These are phyloP conservation scores for Diplodia mutila DNA, from an alignment of 2,329 filamentous ascomycete species.

Conservation along the genomic window DNA sequence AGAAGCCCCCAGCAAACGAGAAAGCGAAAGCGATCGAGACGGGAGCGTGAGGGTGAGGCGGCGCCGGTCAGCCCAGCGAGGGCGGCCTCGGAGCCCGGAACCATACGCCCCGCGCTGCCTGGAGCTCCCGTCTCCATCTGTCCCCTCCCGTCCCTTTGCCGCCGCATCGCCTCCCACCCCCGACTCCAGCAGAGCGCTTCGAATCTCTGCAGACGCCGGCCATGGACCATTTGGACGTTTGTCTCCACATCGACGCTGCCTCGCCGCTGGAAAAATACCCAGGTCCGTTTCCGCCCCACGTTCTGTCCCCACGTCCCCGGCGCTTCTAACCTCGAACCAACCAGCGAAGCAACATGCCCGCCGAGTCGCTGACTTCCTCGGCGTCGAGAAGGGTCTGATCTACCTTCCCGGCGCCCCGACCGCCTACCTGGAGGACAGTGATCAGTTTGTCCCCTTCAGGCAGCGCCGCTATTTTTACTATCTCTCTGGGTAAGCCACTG, in stretches of 20 bases:
- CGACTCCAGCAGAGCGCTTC: slow-evolving; percentile 8
- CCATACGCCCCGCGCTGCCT: slow-evolving; percentile 10
- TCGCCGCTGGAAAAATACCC: slow-evolving; percentile 45
- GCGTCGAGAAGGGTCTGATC: slow-evolving; percentile 51
- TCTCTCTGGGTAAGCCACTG: slow-evolving; percentile 51
- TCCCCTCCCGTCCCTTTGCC: slow-evolving; percentile 15
- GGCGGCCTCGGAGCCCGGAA: not conserved
- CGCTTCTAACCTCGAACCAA: slow-evolving; percentile 16
- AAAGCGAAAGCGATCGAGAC: not conserved
- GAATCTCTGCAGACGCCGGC: slow-evolving; percentile 8
- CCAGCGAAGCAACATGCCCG: slow-evolving; percentile 47
- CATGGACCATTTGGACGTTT: slow-evolving; percentile 35
- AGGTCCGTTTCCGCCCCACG: slow-evolving; percentile 34
- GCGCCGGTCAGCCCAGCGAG: slow-evolving; percentile 16
- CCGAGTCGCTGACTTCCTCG: slow-evolving; percentile 42
- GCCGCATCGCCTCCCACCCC: slow-evolving; percentile 6
- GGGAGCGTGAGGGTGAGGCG: not conserved
- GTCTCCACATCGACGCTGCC: slow-evolving; percentile 41
- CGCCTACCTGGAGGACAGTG: slow-evolving; percentile 60
- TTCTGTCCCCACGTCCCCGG: not conserved
- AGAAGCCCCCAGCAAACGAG: not conserved
- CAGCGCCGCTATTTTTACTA: slow-evolving; percentile 68
- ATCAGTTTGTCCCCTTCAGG: slow-evolving; percentile 60
- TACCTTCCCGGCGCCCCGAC: slow-evolving; percentile 59
- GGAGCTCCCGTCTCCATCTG: not conserved